Evolutionary conservation across 371 early-diverging fungal genomes (phyloP), one percentile per base, ranked within the genome.

Genomic region (Choanephora cucurbitarum): DNA sequence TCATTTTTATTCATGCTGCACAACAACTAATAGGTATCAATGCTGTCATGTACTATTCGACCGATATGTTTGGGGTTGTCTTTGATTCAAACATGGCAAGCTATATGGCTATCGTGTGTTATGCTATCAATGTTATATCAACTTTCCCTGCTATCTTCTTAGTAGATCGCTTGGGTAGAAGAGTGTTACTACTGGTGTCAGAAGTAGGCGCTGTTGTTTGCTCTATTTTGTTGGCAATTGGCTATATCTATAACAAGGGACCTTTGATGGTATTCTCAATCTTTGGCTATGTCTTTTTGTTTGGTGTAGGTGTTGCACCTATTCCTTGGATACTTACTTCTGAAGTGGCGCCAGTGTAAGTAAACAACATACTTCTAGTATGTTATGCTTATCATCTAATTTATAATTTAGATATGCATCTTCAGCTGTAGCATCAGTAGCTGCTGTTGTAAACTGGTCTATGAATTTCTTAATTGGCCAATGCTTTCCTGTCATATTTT

Each of bases 11-110:
- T 21, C 77, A 81, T 52, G 66, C 70, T 5, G 52, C 69, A 18
- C 96, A 94, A 61, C 93, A 93, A 67, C 70, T 90, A 11, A 81
- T 86, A 11, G 93, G 93, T 14, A 91, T 96, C 72, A 92, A 93
- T 60, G 91, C 87, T 42, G 79, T 89, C 44, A 72, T 87, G 57
- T 81, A 86, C 60, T 94, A 89, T 63, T 91, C 91, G 10, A 83
- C 87, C 1, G 67, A 83, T 79, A 49, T 85, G 74, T 39, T 79
- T 71, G 14, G 78, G 69, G 47, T 81, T 17, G 63, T 57, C 1
- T 68, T 66, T 43, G 58, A 69, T 69, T 64, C 50, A 64, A 72
- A 64, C 62, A 57, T 68, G 33, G 85, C 62, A 70, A 85, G 39
- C 64, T 81, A 22, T 62, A 73, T 90, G 49, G 83, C 89, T 3